These are phyloP conservation scores for Alternaria incomplexa DNA, from an alignment of 2,329 filamentous ascomycete genomes.

Conservation along the genomic window DNA sequence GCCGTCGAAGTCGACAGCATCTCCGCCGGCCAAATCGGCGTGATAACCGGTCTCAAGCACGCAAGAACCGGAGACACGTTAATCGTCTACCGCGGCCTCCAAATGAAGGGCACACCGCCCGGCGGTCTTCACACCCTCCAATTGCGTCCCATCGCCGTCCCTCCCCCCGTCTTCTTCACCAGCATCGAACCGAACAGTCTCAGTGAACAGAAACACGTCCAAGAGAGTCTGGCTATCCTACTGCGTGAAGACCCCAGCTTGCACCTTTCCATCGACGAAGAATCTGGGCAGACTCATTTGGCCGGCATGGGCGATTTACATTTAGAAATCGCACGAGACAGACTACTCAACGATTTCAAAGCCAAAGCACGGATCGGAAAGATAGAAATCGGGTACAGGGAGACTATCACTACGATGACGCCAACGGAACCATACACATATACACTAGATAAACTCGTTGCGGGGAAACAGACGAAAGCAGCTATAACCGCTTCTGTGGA, in stretches of 20 bases:
- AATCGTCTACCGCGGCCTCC: slow-evolving; percentile 71
- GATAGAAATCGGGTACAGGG: slow-evolving; percentile 95
- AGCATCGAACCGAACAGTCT: slow-evolving; percentile 83
- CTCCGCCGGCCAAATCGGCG: slow-evolving; percentile 87
- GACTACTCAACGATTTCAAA: slow-evolving; percentile 87
- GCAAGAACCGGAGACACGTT: slow-evolving; percentile 95
- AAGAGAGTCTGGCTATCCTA: slow-evolving; percentile 76
- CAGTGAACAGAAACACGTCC: slow-evolving; percentile 79
- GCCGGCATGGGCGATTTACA: slow-evolving; percentile 97
- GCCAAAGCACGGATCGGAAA: slow-evolving; percentile 83
- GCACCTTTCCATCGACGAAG: slow-evolving; percentile 81
- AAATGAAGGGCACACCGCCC: slow-evolving; percentile 67
- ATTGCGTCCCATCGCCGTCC: slow-evolving; percentile 84
- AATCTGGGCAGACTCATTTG: slow-evolving; percentile 90
- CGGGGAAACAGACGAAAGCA: slow-evolving; percentile 79
- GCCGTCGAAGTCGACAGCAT: slow-evolving; percentile 84
- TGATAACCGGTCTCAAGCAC: slow-evolving; percentile 86
- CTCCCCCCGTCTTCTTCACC: slow-evolving; percentile 95
- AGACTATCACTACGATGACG: slow-evolving; percentile 66
- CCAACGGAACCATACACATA: slow-evolving; percentile 64
- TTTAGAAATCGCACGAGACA: slow-evolving; percentile 88
- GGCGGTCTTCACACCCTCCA: slow-evolving; percentile 76
- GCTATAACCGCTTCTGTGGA: slow-evolving; percentile 73
- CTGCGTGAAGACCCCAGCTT: slow-evolving; percentile 92
- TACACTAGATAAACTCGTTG: slow-evolving; percentile 78